These are phyloP conservation scores for Tylopilus cervinicoccineus DNA, from an alignment of 768 basidiomycete genomes.

Conservation along the genomic window DNA sequence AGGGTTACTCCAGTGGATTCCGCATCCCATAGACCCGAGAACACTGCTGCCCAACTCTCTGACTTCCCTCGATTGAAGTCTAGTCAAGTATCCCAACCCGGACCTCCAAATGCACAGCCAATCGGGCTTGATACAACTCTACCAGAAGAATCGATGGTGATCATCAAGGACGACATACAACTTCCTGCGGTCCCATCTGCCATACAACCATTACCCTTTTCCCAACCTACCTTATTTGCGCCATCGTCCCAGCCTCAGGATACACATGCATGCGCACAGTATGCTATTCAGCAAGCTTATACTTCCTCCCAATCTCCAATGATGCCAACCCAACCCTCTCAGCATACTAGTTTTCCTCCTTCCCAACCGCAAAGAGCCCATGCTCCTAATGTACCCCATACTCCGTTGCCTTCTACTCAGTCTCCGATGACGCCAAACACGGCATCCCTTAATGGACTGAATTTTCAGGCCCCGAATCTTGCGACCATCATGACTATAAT, in stretches of 20 bases:
- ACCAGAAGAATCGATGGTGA: conserved; percentile 3
- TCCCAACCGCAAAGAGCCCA: conserved; percentile 15
- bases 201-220: conserved; percentile 9
- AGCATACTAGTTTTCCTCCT: conserved; percentile 14
- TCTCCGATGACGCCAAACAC: conserved; percentile 7
- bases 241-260: conserved; percentile 22
- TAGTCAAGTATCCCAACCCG: not conserved
- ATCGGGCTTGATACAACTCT: not conserved
- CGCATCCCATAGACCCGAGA: conserved; percentile 10
- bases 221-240: conserved; percentile 8
- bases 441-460: conserved; percentile 7
- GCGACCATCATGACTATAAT: conserved; percentile 30
- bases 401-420: conserved; percentile 15
- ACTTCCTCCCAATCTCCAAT: conserved; percentile 19
- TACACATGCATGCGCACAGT: conserved; percentile 10
- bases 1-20: conserved; percentile 48
- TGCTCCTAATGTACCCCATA: conserved; percentile 7
- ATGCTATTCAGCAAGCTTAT: conserved; percentile 14
- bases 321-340: conserved; percentile 14
- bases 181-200: conserved; percentile 2
- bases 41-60: conserved; percentile 1
- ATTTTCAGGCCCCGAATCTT: conserved; percentile 18
- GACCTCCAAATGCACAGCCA: not conserved
- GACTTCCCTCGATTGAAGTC: not conserved
- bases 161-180: not conserved